Evolutionary conservation across 1,284 basidiomycete species (phyloP), one percentile per base, ranked within the genome.

Genomic region (Sphagnurus paluster): DNA sequence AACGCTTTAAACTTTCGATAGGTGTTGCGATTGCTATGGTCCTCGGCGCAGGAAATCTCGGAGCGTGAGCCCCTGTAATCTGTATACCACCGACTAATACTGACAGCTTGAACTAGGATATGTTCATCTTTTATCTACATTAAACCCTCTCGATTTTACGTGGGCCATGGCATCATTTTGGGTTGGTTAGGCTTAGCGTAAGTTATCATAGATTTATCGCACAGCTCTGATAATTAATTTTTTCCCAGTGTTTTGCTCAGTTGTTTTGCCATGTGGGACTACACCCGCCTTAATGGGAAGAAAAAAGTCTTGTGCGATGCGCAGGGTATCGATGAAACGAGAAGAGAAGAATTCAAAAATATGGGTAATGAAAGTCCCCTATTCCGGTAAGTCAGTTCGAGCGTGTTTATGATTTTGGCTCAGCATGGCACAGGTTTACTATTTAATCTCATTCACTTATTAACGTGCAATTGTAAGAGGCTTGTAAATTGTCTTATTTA

Each of bases 21-120:
- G 76, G 73, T 37, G 74, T 82, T 30, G 73, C 68, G 2, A 57
- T 81, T 45, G 80, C 77, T 11, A 76, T 79, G 66, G 71, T 80
- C 19, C 75, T 75, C 53, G 77, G 76, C 4, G 45, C 77, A 40
- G 78, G 74, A 36, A 80, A 79, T 53, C 58, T 77, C 13, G 79
- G 79, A 60, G 77, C 75, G 74, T 73, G 41, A 48, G 63, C n/a
- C 50, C 26, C 2, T 9, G 25, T n/a, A 10, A 5, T n/a, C 17
- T 30, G 1, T 4, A 17, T 36, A 11, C 26, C 7, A n/a, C n/a
- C 11, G 19, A 13, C 16, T 8, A 4, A 24, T 2, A 17, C 45
- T 38, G n/a, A 36, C 7, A 0, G n/a, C 3, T 2, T 13, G 16
- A 2, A 36, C 9, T 29, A 62, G 61, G 16, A 48, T 65, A 28